Conservation (phyloP, 164 flowering plant genomes). For the Stephania japonica region DNA sequence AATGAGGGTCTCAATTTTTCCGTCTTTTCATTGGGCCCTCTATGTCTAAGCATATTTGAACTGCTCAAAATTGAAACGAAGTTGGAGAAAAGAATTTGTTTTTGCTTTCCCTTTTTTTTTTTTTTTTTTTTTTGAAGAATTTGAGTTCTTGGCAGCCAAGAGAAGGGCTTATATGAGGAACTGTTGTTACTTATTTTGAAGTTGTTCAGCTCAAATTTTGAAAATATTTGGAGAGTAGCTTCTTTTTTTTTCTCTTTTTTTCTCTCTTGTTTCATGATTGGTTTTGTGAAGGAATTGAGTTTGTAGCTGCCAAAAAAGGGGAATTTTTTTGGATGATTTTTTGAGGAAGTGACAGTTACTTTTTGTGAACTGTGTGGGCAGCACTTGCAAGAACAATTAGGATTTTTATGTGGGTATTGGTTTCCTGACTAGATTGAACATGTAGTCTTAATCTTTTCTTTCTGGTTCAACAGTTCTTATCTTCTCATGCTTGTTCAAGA, state of each 20-base stretch:
- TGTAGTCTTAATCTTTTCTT: not conserved
- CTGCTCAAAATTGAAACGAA: too few relatives aligned
- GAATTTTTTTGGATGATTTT: not conserved
- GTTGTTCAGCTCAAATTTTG: too few relatives aligned
- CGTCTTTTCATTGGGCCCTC: not conserved
- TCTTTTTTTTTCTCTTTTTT: too few relatives aligned
- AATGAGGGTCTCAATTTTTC: not conserved
- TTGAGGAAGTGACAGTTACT: not conserved
- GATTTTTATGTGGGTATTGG: not conserved
- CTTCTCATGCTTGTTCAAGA: not conserved
- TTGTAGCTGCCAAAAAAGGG: not conserved
- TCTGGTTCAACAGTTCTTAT: not conserved
- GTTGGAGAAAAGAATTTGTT: not conserved
- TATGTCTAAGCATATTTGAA: too few relatives aligned
- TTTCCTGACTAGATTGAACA: not conserved
- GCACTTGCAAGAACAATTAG: not conserved
- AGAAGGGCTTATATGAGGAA: not conserved
- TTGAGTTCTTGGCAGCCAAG: not conserved
- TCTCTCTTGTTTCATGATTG: not conserved
- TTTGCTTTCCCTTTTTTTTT: too few relatives aligned
- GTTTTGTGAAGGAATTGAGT: not conserved
- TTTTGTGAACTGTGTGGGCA: not conserved
- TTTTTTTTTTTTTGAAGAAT: too few relatives aligned
- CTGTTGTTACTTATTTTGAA: too few relatives aligned
- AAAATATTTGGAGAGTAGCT: not conserved